A percentile compares a stretch with the other conserved stretches of the same genome.
Evolutionary conservation across 345 rosid genomes (phyloP).

Genomic region (Raphanus sativus): DNA sequence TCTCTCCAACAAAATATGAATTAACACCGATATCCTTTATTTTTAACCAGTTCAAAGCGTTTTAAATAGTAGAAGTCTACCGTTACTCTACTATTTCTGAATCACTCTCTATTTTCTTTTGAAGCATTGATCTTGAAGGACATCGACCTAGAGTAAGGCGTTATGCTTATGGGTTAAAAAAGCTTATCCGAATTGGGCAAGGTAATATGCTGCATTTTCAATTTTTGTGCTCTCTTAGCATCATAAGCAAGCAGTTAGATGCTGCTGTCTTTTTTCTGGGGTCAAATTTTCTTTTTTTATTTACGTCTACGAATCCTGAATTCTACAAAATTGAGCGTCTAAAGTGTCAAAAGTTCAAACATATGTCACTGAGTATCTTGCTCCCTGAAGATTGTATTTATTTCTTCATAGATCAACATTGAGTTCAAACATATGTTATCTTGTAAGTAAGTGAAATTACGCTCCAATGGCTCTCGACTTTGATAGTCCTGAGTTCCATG

Average conservation of each 20-base stretch:
- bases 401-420: neutral
- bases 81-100: conserved; percentile 5
- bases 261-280: neutral
- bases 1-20: conserved; percentile 14
- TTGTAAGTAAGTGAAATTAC: neutral
- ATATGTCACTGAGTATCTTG: neutral
- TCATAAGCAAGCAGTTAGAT: neutral
- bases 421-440: neutral
- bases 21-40: neutral
- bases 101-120: conserved; percentile 26
- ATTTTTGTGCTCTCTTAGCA: conserved; percentile 8
- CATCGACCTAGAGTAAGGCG: conserved; percentile 89
- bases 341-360: neutral
- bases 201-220: conserved; percentile 49
- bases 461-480: neutral
- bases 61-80: conserved; percentile 13
- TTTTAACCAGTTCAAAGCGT: neutral
- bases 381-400: conserved; percentile 7
- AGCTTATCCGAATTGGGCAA: conserved; percentile 82
- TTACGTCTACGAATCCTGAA: neutral
- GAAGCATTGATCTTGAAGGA: conserved; percentile 78
- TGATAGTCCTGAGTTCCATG: conserved; percentile 4
- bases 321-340: neutral
- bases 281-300: neutral
- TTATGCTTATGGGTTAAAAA: conserved; percentile 78